Conservation (phyloP, 2,329 filamentous ascomycete species). For the Orbilia javanica region DNA sequence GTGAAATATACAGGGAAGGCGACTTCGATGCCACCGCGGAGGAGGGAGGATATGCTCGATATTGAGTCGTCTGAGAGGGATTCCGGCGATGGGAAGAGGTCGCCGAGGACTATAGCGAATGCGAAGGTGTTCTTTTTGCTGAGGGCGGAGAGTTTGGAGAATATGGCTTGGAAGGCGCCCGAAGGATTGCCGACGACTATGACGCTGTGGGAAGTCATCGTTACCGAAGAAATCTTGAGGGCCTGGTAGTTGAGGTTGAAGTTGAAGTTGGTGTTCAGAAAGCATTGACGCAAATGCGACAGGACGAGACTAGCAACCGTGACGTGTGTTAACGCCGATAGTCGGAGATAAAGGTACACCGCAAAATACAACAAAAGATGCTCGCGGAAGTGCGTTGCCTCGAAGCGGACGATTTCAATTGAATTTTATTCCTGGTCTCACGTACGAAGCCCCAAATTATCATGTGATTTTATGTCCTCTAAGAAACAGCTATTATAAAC, state of each 20-base stretch:
- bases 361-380: not conserved
- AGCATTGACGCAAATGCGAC: not conserved
- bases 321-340: constrained; percentile 10
- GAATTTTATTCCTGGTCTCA: not conserved
- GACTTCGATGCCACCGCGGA: constrained; percentile 79
- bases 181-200: constrained; percentile 86
- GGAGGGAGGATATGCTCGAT: constrained; percentile 73
- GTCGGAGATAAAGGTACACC: not conserved
- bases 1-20: constrained; percentile 93
- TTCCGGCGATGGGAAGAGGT: constrained; percentile 75
- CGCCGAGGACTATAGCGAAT: constrained; percentile 84
- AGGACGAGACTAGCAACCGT: too few species aligned
- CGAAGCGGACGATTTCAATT: not conserved
- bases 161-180: constrained; percentile 80
- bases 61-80: constrained; percentile 70
- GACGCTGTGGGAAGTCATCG: constrained; percentile 49
- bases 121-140: constrained; percentile 90
- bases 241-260: not conserved
- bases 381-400: not conserved
- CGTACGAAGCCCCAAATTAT: not conserved
- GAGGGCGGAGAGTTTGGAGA: constrained; percentile 82
- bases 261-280: not conserved
- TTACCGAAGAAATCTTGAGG: not conserved
- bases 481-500: too few species aligned
- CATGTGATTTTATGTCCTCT: too few species aligned